phyloP scores from a whole-genome alignment of 768 basidiomycete species.

The Pleurotus giganteus region DNA sequence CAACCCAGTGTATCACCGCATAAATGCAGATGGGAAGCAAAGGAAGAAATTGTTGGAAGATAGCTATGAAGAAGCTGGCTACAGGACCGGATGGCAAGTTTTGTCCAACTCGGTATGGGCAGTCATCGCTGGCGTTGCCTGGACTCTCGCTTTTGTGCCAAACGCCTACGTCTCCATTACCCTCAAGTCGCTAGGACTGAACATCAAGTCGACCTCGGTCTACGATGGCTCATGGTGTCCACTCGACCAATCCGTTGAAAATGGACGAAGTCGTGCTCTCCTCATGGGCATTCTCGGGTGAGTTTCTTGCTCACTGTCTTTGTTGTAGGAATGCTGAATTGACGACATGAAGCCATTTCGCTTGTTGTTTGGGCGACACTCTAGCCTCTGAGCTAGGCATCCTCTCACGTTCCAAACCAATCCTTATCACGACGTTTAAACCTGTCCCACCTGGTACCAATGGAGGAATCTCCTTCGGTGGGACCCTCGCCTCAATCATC shows the following conservation, averaged over 20 bases:
- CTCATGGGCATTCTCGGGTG: slow-evolving; percentile 69
- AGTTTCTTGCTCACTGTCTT: slow-evolving; percentile 15
- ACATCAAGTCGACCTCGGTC: slow-evolving; percentile 15
- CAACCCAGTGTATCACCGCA: background rate
- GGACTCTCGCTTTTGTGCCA: slow-evolving; percentile 61
- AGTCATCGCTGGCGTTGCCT: slow-evolving; percentile 53
- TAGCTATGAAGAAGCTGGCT: slow-evolving; percentile 71
- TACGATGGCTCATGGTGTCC: slow-evolving; percentile 58
- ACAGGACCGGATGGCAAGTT: slow-evolving; percentile 79
- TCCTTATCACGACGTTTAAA: slow-evolving; percentile 76
- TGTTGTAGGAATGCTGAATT: background rate
- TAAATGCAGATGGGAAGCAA: slow-evolving; percentile 62
- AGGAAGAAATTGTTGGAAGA: slow-evolving; percentile 77
- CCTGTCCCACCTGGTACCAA: slow-evolving; percentile 88
- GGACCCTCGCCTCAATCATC: slow-evolving; percentile 66
- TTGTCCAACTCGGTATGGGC: slow-evolving; percentile 76
- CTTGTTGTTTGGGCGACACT: slow-evolving; percentile 88
- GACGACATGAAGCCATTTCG: slow-evolving; percentile 62
- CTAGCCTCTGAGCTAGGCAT: slow-evolving; percentile 94
- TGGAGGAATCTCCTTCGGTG: slow-evolving; percentile 76
- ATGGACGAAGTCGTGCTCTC: slow-evolving; percentile 58
- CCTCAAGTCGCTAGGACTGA: slow-evolving; percentile 21
- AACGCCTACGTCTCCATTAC: slow-evolving; percentile 35
- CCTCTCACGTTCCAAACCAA: slow-evolving; percentile 63
- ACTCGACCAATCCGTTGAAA: slow-evolving; percentile 36